Base-by-base conservation (phyloP, 2,329 filamentous ascomycete genomes). In the Xenoacremonium recifei region DNA sequence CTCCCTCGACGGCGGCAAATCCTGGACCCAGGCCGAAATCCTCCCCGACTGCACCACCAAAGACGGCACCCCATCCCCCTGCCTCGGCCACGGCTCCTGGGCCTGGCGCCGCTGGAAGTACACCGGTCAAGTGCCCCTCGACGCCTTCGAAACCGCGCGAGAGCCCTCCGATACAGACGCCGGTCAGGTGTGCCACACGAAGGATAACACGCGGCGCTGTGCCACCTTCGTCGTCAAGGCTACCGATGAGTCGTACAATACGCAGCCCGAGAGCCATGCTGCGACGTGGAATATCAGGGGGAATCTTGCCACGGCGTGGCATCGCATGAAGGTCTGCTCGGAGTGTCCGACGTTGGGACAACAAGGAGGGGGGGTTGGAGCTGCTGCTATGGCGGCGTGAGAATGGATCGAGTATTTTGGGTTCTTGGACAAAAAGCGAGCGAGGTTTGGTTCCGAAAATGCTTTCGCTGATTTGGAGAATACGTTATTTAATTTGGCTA, bases 231-330 rank as follows among this genome's bases (percentile, higher is more conserved):
- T 84, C 4, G 80, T 85, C 53, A 85, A 85, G 63, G 82, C 82
- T 6, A 80, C 77, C 3, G 82, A 86, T 54, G 79, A 82, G 50
- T 68, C 73, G 3, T 85, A 85, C 60, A 85, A 85, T 49, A 79
- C 78, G 0, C 82, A 86, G 61, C 82, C 82, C 1, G 77, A 84
- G 57, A 74, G 64, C 29, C 77, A 82, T 49, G 68, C 69, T 29
- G 72, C 72, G 23, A 82, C 80, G 21, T 85, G 80, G 63, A 85
- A 85, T 47, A 66, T 82, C 25, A 69, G 81, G 2, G 82, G 82
- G 0, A 84, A 85, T 58, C 66, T 85, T 40, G 79, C 80, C 2
- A 84, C 78, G n/a, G 81, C 80, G 1, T 85, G 82, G 82, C 80
- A 85, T 57, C 73, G 80, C 3, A 68, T 85, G 3, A 62, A 56